Evolutionary conservation across 208 protist species (phyloP), one percentile per base, ranked within the genome.

Genomic region (Phytomonas sp.): DNA sequence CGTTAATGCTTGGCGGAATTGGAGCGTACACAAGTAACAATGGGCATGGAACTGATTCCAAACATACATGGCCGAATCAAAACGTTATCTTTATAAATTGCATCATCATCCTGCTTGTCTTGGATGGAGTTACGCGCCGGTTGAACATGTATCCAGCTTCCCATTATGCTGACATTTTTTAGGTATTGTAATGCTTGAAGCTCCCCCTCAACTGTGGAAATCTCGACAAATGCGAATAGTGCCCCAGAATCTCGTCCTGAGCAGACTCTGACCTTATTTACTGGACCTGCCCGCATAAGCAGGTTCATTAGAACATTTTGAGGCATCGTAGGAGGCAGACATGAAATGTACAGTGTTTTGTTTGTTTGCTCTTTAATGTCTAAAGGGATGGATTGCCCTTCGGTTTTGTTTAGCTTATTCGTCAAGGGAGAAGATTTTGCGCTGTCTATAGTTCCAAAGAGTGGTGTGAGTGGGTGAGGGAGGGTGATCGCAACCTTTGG

Each of bases 161-260:
- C 89, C 67, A 90, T 77, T 70, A 92, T 31, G 66, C 80, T 74
- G 23, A 80, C 64, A 29, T 78, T 78, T 67, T 87, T 89, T 63
- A 94, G 79, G 45, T 81, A 76, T 66, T 88, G 71, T 32, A 70
- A 45, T 16, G 76, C 84, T 26, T 73, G 68, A 52, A 73, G 66
- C 29, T 80, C 86, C 33, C 74, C 86, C 36, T 88, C 79, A 23
- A 78, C 14, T 12, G 80, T 87, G 14, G 78, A 74, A 86, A 94
- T 94, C 69, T 94, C 86, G 19, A 94, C 89, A 77, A 94, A 94
- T 0, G 89, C 86, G 73, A 92, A 92, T 19, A 94, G 70, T 26
- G 89, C 91, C 30, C 69, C 60, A 68, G 91, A 88, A 32, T 81
- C 81, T 37, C 64, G 83, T 42, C 85, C 81, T 37, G 74, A 72